These are phyloP conservation scores for Arachis stenosperma DNA, from an alignment of 306 rosid species.

Conservation along the genomic window DNA sequence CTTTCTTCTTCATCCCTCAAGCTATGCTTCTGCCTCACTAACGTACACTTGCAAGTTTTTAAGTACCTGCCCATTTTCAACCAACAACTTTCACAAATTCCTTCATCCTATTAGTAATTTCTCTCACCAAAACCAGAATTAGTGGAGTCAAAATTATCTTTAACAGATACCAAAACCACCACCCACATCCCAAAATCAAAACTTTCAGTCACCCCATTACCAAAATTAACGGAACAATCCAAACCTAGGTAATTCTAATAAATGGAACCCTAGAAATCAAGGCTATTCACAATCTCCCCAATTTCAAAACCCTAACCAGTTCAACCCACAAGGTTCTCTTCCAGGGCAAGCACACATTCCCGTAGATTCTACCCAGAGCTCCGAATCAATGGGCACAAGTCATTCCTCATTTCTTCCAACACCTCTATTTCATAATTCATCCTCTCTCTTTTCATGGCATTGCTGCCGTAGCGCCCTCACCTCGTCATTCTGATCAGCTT, in stretches of 20 bases:
- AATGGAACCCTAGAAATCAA: slow-evolving; percentile 14
- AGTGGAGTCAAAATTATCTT: slow-evolving; percentile 29
- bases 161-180: slow-evolving; percentile 19
- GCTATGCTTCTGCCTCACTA: background rate
- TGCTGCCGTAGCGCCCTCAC: too few species aligned
- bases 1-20: slow-evolving; percentile 44
- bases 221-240: slow-evolving; percentile 49
- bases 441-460: too few species aligned
- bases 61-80: slow-evolving; percentile 59
- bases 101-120: slow-evolving; percentile 25
- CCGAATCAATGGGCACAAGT: too few species aligned
- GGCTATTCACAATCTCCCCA: slow-evolving; percentile 21
- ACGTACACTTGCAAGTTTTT: slow-evolving; percentile 5
- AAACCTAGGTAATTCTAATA: slow-evolving; percentile 16
- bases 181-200: slow-evolving; percentile 38
- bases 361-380: background rate
- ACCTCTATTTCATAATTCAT: too few species aligned
- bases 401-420: too few species aligned
- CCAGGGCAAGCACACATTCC: slow-evolving; percentile 40
- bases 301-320: slow-evolving; percentile 42
- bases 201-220: slow-evolving; percentile 36
- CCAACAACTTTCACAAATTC: slow-evolving; percentile 42
- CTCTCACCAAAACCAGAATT: background rate
- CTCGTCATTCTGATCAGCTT: too few species aligned
- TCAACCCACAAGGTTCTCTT: slow-evolving; percentile 43